Percentiles rank a stretch among this genome's conserved stretches.
Evolutionary conservation across 1,139 yeast species (phyloP).

Genomic region (Cylindricascospora bacillispora): DNA sequence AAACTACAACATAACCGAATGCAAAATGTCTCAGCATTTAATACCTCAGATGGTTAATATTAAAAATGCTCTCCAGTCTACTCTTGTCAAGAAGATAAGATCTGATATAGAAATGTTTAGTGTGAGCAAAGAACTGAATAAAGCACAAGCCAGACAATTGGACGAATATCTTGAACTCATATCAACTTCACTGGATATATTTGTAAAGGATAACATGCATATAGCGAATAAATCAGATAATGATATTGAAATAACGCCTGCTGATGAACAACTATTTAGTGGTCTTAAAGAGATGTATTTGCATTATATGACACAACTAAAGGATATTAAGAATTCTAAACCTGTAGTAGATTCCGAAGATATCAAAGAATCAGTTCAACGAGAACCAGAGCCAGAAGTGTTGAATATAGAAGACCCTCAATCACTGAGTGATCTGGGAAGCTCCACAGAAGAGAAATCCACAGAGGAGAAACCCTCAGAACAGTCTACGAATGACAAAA

Average conservation of each 20-base stretch:
- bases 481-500: slow-evolving; percentile 12
- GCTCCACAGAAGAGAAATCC: too few relatives aligned
- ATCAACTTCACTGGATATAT: slow-evolving; percentile 14
- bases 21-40: too few relatives aligned
- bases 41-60: slow-evolving; percentile 22
- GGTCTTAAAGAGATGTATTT: slow-evolving; percentile 23
- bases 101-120: slow-evolving; percentile 14
- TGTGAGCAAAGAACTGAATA: slow-evolving; percentile 7
- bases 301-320: slow-evolving; percentile 19
- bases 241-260: slow-evolving; percentile 16
- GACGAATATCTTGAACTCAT: slow-evolving; percentile 15
- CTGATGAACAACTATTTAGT: slow-evolving; percentile 19
- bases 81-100: slow-evolving; percentile 19
- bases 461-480: too few relatives aligned
- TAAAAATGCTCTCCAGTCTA: slow-evolving; percentile 22
- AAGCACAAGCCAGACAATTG: slow-evolving; percentile 11
- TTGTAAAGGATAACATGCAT: slow-evolving; percentile 21
- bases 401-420: too few relatives aligned
- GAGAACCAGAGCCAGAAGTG: too few relatives aligned
- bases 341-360: too few relatives aligned
- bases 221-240: slow-evolving; percentile 12
- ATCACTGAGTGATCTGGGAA: too few relatives aligned
- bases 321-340: slow-evolving; percentile 8
- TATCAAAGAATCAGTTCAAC: too few relatives aligned
- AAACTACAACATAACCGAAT: too few relatives aligned